Conservation (phyloP, 2,329 filamentous ascomycete species). For the Diaporthe ilicicola region DNA sequence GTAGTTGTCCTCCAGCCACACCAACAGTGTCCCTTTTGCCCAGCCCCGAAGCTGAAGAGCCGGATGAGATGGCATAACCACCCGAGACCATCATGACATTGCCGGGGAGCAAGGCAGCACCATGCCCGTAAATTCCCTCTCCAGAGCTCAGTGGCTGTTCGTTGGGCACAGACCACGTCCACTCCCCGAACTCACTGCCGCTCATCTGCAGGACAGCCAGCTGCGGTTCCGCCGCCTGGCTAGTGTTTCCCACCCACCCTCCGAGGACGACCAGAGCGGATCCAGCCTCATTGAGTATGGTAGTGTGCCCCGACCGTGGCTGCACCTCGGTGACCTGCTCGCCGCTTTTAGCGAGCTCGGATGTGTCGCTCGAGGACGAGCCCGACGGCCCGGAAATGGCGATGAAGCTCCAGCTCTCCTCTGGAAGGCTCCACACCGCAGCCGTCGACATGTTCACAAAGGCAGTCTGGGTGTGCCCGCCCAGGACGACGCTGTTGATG, state of each 20-base stretch:
- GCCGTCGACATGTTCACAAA: conserved; percentile 96
- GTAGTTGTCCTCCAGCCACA: conserved; percentile 32
- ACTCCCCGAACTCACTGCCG: conserved; percentile 73
- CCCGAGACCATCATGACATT: conserved; percentile 76
- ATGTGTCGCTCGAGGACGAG: conserved; percentile 41
- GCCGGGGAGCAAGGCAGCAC: conserved; percentile 68
- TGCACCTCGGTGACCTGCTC: conserved; percentile 61
- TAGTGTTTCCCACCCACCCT: conserved; percentile 89
- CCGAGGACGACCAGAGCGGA: conserved; percentile 81
- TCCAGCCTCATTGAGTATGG: conserved; percentile 82
- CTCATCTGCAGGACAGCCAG: conserved; percentile 80
- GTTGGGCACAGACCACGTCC: conserved; percentile 74
- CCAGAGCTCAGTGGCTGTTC: conserved; percentile 52
- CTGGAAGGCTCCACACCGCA: conserved; percentile 85
- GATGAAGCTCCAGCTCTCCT: conserved; percentile 87
- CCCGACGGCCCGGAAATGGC: conserved; percentile 60
- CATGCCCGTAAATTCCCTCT: conserved; percentile 68
- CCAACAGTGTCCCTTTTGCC: conserved; percentile 20
- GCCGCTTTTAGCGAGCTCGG: conserved; percentile 63
- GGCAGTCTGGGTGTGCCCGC: conserved; percentile 82
- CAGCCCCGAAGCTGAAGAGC: conserved; percentile 10
- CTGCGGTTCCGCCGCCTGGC: conserved; percentile 81
- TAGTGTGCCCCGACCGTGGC: conserved; percentile 88
- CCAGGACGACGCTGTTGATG: conserved; percentile 81
- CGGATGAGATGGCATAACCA: conserved; percentile 60